Base-by-base conservation (phyloP, 1,284 basidiomycete species). In the Pseudozyma flocculosa region DNA sequence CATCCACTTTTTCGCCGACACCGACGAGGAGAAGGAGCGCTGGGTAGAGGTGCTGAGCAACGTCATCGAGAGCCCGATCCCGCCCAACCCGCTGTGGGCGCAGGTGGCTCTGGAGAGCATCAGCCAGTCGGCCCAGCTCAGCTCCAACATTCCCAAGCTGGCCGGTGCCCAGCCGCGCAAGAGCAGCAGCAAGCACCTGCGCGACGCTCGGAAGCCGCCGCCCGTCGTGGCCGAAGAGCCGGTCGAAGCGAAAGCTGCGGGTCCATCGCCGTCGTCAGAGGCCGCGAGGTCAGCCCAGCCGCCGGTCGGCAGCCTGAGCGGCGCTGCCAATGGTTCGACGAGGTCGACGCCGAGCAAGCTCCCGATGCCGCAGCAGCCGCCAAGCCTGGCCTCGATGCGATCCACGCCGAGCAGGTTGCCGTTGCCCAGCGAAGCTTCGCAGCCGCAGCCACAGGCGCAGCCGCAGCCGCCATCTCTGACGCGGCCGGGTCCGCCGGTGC, bases 1-100 rank as follows among this genome's bases (percentile, higher is more conserved):
- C 50, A 95, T 97, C 62, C 79, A 84, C 5, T 96, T 97, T 82
- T 92, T 88, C 70, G 90, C 93, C 29, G 93, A 97, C 78, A 88
- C 86, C 13, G 89, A 93, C 63, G 87, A 87, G 58, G 89, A 92
- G 75, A 96, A 95, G 80, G 79, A 82, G 15, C 84, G 83, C 79
- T 98, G 93, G 93, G 91, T 76, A 72, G 87, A 82, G 17, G 54
- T 60, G 4, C 56, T 78, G 21, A 56, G 50, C 11, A 63, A 63
- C 30, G 54, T 75, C 18, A 48, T 76, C 17, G 44, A 48, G 4
- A 64, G 54, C 46, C 56, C 67, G 37, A 57, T 70, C 13, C 63
- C 65, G 2, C 50, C 66, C 22, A 69, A 70, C 19, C 73, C 74
- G 18, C 50, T 68, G 13, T 78, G 75, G 75, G 72, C 75, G 4